Evolutionary conservation across 345 rosid species (phyloP), one percentile per base, ranked within the genome.

Genomic region (Populus deltoides): DNA sequence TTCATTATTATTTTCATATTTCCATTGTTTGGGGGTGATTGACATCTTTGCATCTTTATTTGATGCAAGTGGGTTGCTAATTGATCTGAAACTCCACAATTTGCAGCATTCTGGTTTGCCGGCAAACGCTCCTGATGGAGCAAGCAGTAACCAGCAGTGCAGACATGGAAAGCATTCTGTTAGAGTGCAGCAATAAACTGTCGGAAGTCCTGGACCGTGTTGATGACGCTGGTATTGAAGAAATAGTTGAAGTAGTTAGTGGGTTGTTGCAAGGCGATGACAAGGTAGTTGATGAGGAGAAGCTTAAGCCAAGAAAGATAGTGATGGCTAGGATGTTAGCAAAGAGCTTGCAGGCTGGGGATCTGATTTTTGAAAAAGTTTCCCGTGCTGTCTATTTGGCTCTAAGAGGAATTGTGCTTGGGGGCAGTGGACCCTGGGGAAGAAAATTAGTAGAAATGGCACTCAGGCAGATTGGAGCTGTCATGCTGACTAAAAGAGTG

Each of bases 61-160:
- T 13, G 25, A 25, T 61, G 15, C 12, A 12, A 39, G 25, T 17
- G 53, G 24, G 16, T 41, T 71, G 7, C 13, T 68, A 45, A 55
- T 31, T 25, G 41, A 33, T 59, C 25, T 16, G 7, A 65, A 27
- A 61, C 8, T 75, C 7, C 51, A 69, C 10, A 18, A 25, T 20
- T 9, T 80, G 81, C 91, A 95, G 99, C 89, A 80, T 95, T 61
- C 96, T 95, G 75, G 82, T 95, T 29, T 92, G 92, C 83, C 89
- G 92, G 20, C 99, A 93, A 85, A 85, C 87, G 31, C 89, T 91
- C 31, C 78, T 86, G 68, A 88, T 91, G 35, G 92, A 88, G 82
- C 87, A 66, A 73, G 82, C 81, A 38, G 89, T 85, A 61, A 63
- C 85, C 74, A 87, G 77, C 53, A 76, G 86, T n/a, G 69, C 86